Evolutionary conservation across 2,329 filamentous ascomycete species (phyloP), one percentile per base, ranked within the genome.

Genomic region (Monosporascus cannonballus): DNA sequence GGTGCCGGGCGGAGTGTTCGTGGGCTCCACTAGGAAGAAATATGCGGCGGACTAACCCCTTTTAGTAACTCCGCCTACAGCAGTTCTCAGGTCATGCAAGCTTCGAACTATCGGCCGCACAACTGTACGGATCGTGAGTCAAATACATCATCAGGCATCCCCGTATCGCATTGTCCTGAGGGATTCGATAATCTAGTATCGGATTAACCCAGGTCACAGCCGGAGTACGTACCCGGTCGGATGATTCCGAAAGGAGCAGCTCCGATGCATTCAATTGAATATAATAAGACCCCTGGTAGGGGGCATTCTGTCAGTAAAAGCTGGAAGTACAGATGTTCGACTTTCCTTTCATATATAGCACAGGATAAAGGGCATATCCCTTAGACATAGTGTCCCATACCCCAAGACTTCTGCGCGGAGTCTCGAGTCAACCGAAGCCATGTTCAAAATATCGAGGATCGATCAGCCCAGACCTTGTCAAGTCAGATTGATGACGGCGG

Each of bases 401-500:
- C 30, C 5, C 30, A 34, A 34, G 11, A 14, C 11, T 9, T 34
- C 30, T 34, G 4, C 30, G 11, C 4, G 4, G 30, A 34, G 30
- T 14, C 30, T 14, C 30, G 11, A 34, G 30, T 14, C 4, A 14
- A 14, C 30, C 42, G 2, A 3, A 20, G 4, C 38, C 17, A 50
- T 47, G 36, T 45, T 51, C 22, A 51, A 36, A 24, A 36, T 59
- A 22, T 54, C 55, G 2, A 58, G 24, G 27, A 39, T 41, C 3
- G 17, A 44, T 18, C 20, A 34, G 6, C 47, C 27, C 15, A 49
- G 44, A 6, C 17, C 39, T 24, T 51, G 5, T n/a, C 50, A 53
- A 17, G 25, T 46, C 24, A 56, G 57, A 41, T 47, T 36, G 6
- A 49, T 62, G 17, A 55, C 54, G 49, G 54, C 55, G 53, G 48